phyloP scores from a whole-genome alignment of 305 asterid species.

The Fraxinus baroniana region DNA sequence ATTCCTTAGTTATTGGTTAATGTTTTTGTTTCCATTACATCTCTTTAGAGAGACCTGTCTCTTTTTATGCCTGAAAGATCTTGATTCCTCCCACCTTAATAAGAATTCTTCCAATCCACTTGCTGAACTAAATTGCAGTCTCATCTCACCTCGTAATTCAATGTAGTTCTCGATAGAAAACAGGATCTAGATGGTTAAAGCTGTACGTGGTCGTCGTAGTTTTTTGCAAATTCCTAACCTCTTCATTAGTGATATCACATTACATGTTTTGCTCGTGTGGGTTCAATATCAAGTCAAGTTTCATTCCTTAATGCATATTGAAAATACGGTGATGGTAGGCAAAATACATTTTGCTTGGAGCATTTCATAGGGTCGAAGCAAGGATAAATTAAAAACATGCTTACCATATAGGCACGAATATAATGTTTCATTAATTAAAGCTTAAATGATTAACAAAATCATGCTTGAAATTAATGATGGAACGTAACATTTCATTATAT shows the following conservation, averaged over 20 bases:
- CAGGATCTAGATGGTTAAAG: neutral
- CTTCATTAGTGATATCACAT: neutral
- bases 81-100: neutral
- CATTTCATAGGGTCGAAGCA: neutral
- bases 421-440: neutral
- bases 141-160: neutral
- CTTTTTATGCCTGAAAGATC: neutral
- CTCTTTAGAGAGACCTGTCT: neutral
- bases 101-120: neutral
- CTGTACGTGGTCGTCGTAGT: neutral
- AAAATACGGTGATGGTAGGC: neutral
- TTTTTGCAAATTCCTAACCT: neutral
- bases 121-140: neutral
- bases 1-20: neutral
- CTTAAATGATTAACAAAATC: neutral
- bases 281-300: neutral
- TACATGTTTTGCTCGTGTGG: neutral
- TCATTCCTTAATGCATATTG: neutral
- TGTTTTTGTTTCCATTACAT: neutral
- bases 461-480: neutral
- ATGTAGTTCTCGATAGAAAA: neutral
- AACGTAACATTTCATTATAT: neutral
- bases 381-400: neutral
- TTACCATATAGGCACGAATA: neutral
- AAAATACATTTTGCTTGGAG: neutral